phyloP scores from a whole-genome alignment of 129 eudicot species.

The Tanacetum coccineum region DNA sequence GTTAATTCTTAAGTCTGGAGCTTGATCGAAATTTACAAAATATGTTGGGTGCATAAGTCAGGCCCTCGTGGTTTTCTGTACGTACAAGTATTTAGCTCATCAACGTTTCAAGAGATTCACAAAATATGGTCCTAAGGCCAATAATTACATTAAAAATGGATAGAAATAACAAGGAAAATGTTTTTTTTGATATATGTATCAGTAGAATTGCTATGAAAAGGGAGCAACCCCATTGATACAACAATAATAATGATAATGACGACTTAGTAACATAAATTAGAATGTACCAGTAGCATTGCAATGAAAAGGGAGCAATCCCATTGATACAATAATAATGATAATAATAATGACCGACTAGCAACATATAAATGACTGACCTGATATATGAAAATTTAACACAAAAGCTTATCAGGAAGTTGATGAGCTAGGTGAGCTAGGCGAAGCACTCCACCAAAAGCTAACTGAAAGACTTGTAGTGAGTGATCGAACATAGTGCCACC shows the following conservation, averaged over 20 bases:
- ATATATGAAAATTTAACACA: slow-evolving; percentile 6
- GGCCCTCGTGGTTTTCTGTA: not conserved
- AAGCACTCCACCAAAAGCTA: slow-evolving; percentile 94
- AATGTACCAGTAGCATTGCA: slow-evolving; percentile 25
- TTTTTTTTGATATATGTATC: not conserved
- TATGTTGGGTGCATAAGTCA: not conserved
- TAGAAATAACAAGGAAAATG: not conserved
- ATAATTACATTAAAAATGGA: slow-evolving; percentile 1
- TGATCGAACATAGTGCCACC: slow-evolving; percentile 99
- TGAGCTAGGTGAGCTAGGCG: slow-evolving; percentile 27
- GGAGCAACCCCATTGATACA: slow-evolving; percentile 17
- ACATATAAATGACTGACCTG: slow-evolving; percentile 8
- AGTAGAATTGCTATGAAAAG: slow-evolving; percentile 26
- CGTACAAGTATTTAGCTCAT: not conserved
- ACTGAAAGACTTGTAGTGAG: slow-evolving; percentile 96
- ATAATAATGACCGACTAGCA: slow-evolving; percentile 1
- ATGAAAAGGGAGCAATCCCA: slow-evolving; percentile 20
- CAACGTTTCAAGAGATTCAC: not conserved
- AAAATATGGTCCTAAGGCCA: not conserved
- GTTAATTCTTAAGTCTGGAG: too few species aligned
- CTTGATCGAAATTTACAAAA: not conserved
- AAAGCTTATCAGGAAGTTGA: slow-evolving; percentile 33
- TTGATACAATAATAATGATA: slow-evolving; percentile 15
- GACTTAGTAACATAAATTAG: not conserved
- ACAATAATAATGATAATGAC: not conserved